Base-by-base conservation (phyloP, 768 basidiomycete genomes). In the Botryobasidium botryosum region DNA sequence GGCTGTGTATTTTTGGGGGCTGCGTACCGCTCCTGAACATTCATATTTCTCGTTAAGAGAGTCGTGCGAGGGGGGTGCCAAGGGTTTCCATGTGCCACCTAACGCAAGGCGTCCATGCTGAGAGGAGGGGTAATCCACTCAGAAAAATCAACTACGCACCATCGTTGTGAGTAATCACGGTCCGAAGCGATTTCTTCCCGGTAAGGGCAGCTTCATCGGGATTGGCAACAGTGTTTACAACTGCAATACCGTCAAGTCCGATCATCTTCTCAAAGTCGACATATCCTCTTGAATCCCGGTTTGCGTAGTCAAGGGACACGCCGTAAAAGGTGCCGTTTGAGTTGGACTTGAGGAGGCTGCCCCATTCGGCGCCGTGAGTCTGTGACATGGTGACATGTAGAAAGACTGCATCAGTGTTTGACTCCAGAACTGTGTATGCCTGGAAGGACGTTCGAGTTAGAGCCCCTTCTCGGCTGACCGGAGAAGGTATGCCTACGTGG, bases 251-350 rank as follows among this genome's bases (percentile, higher is more conserved):
- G 58, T 97, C 91, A 40, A 99, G 62, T 7, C 90, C 91, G 45
- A 82, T 74, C 71, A 96, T 81, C 68, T 97, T 99, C 65, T 99
- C 94, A 52, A 97, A 99, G 59, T 99, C 92, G 26, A 88, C 91
- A 55, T 71, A 97, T 4, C 94, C 94, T 0, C 64, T 57, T 0
- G 73, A 64, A 57, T 99, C 79, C n/a, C 94, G 73, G 59, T 97
- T 97, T 45, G 84, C 94, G 53, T 88, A 70, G 52, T 85, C 80
- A 31, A 84, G 55, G 1, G 90, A 85, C 8, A 90, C 59, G 18
- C 83, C 79, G 58, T 88, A 99, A 66, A 94, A 96, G 0, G 94
- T 99, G 29, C 94, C 94, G 54, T 99, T 99, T 25, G 83, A 96
- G 61, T 99, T 97, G 24, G 91, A 94, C 61, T 92, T 92, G 49